Evolutionary conservation across 2,329 filamentous ascomycete species (phyloP), one percentile per base, ranked within the genome.

Genomic region (Pyrenochaeta sp.): DNA sequence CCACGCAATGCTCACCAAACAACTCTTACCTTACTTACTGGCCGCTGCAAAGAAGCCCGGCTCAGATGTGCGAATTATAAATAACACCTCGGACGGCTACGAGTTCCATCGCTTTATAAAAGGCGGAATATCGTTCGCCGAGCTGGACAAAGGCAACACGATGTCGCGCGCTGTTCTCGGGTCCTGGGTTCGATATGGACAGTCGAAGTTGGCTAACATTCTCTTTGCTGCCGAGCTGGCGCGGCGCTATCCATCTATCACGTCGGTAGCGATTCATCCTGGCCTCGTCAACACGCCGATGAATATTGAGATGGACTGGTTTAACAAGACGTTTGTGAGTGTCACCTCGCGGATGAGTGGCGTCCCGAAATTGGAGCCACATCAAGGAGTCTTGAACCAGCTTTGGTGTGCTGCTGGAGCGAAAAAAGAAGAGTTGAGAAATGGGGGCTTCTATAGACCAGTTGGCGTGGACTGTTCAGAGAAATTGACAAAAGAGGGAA

Each of bases 161-260:
- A 53, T 63, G 62, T 26, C 19, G 7, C 31, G 41, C 36, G 29
- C 18, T 13, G 7, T 51, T 27, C 9, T 60, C 35, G 67, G 68
- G 4, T 48, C 61, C 10, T 70, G 61, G 42, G 41, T 48, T 3
- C 68, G 75, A 7, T 80, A 80, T 57, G 74, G 72, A 4, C 73
- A 77, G 35, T 70, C 65, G 37, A 80, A 80, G 50, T 64, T 79
- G 4, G 76, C 77, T 6, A 76, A 77, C 30, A 61, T 79, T 7
- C 65, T 78, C 2, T 77, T 71, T 45, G 62, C 72, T 0, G 42
- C 58, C 2, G 62, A 73, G 29, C 60, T 77, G n/a, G 72, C 74
- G 4, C 44, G 55, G 10, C 65, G 60, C 0, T 73, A 78, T 49
- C 76, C 77, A 3, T 30, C 56, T 3, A 67, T 80, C 45, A 74